Evolutionary conservation across 495 filamentous ascomycete species (phyloP).

Genomic region (Trichoderma reesei): DNA sequence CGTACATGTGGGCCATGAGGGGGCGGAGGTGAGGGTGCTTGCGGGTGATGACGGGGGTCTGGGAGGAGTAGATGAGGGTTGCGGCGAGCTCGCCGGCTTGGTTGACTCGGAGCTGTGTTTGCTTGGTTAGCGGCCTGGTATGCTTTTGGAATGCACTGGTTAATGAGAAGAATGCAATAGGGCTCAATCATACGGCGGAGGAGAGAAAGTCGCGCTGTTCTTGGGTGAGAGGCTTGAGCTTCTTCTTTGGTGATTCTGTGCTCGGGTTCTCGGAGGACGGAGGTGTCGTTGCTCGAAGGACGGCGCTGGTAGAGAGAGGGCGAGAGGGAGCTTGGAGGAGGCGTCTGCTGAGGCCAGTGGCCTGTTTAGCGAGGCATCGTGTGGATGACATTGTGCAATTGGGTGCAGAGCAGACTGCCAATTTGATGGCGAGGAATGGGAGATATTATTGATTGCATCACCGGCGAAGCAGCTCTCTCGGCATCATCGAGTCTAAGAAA

Average conservation of each 20-base stretch:
- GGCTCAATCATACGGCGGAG: slow-evolving; percentile 45
- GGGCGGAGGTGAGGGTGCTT: slow-evolving; percentile 79
- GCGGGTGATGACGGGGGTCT: slow-evolving; percentile 62
- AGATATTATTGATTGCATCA: not conserved
- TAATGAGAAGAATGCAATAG: not conserved
- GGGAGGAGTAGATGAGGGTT: slow-evolving; percentile 73
- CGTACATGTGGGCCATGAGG: slow-evolving; percentile 96
- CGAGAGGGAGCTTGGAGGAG: not conserved
- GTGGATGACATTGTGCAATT: not conserved
- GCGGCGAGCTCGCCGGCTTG: slow-evolving; percentile 86
- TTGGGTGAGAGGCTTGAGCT: slow-evolving; percentile 53
- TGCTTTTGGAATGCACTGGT: not conserved
- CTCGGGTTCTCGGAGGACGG: not conserved
- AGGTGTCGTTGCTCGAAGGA: not conserved
- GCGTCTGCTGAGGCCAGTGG: not conserved
- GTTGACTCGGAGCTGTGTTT: slow-evolving; percentile 61
- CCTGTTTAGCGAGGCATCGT: slow-evolving; percentile 4
- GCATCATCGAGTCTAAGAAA: not conserved
- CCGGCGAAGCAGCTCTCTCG: not conserved
- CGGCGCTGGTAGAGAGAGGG: slow-evolving; percentile 1
- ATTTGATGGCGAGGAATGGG: not conserved
- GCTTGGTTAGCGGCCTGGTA: not conserved
- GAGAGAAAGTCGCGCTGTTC: slow-evolving; percentile 69
- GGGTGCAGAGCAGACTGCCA: no score
- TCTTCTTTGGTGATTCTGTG: slow-evolving; percentile 28